Percentiles rank a stretch among this genome's conserved stretches.
Conservation (phyloP, 139 green algal genomes). For the Coccomyxa sp. region DNA sequence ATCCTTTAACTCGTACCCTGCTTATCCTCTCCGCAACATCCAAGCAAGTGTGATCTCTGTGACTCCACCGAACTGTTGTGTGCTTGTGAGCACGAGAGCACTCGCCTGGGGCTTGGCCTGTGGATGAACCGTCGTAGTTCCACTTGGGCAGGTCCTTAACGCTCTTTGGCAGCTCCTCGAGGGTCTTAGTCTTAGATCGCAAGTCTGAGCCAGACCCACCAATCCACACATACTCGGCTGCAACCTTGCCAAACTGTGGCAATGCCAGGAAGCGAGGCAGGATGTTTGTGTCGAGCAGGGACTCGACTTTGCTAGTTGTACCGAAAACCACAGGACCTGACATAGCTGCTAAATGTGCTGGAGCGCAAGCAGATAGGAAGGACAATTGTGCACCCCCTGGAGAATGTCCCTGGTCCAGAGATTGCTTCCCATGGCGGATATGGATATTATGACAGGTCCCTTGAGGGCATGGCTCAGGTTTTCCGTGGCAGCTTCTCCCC, state of each 20-base stretch:
- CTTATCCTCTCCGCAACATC: no score
- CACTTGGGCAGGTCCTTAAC: slow-evolving; percentile 82
- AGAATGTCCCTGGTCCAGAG: no score
- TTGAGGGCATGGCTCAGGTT: no score
- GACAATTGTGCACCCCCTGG: no score
- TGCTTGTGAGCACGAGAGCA: no score
- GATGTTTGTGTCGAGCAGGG: slow-evolving; percentile 21
- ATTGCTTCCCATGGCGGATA: no score
- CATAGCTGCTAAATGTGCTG: neutral
- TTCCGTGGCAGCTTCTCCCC: no score
- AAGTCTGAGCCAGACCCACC: slow-evolving; percentile 78
- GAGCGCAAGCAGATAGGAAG: neutral
- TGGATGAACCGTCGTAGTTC: slow-evolving; percentile 97
- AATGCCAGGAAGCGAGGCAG: slow-evolving; percentile 11
- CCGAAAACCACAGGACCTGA: slow-evolving; percentile 12
- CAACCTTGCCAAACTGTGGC: slow-evolving; percentile 50
- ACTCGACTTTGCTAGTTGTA: slow-evolving; percentile 15
- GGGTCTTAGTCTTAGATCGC: slow-evolving; percentile 65
- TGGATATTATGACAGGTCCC: no score
- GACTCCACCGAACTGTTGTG: no score
- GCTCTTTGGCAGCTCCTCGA: slow-evolving; percentile 45
- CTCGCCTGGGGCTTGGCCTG: slow-evolving; percentile 58
- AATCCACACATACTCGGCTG: slow-evolving; percentile 92
- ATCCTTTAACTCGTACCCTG: no score
- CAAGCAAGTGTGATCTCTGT: no score